These are phyloP conservation scores for Leucosporidium creatinivorum DNA, from an alignment of 768 basidiomycete species.

Conservation along the genomic window DNA sequence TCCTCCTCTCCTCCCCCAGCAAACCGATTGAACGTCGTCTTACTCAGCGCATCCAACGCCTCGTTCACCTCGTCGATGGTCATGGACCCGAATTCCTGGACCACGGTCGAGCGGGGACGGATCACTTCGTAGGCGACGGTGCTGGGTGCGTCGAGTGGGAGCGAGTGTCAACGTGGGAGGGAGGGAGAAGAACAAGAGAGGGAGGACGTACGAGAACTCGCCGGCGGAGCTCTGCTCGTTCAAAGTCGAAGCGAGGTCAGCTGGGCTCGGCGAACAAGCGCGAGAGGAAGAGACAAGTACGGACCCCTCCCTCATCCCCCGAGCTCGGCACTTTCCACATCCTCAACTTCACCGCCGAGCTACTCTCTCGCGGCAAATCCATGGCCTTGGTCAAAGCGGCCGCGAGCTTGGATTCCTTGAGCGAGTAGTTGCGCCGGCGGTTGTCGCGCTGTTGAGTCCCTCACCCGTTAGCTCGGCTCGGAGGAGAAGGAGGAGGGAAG, in stretches of 20 bases:
- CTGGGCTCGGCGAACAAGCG: no score
- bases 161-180: no score
- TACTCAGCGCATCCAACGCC: no score
- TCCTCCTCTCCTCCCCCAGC: no score
- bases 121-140: constrained; percentile 75
- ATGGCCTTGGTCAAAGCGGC: constrained; percentile 87
- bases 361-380: constrained; percentile 56
- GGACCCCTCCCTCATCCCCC: no score
- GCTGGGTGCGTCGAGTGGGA: constrained; percentile 49
- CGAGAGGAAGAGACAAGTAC: no score
- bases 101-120: constrained; percentile 64
- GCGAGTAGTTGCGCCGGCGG: constrained; percentile 81
- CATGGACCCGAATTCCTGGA: constrained; percentile 55
- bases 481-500: neutral
- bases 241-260: no score
- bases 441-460: constrained; percentile 68
- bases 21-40: no score
- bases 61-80: constrained; percentile 78
- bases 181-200: neutral
- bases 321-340: constrained; percentile 74
- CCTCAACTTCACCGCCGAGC: constrained; percentile 46
- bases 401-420: constrained; percentile 91
- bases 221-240: constrained; percentile 17
- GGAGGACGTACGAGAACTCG: constrained; percentile 26
- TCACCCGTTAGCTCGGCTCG: neutral